A percentile compares a stretch with the other conserved stretches of the same genome.
These are phyloP conservation scores for Starmerella khaoyaiensis DNA, from an alignment of 805 yeast genomes.

Conservation along the genomic window DNA sequence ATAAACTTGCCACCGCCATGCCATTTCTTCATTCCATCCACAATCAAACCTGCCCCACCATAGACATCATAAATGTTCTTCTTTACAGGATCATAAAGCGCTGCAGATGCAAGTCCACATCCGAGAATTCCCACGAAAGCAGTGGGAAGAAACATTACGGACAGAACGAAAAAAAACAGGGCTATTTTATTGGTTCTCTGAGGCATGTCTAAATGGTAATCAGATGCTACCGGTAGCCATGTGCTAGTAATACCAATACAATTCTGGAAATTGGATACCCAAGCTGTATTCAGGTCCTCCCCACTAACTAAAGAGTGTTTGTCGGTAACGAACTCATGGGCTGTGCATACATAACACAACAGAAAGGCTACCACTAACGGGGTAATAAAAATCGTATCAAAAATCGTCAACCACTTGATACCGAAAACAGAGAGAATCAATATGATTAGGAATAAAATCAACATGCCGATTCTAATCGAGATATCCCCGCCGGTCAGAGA, in stretches of 20 bases:
- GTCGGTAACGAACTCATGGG: conserved; percentile 24
- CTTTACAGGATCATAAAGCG: conserved; percentile 37
- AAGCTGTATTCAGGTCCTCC: conserved; percentile 38
- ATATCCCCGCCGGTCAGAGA: conserved; percentile 52
- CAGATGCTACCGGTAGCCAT: conserved; percentile 81
- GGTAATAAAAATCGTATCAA: conserved; percentile 53
- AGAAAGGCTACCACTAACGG: conserved; percentile 59
- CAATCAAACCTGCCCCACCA: conserved; percentile 68
- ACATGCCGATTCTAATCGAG: conserved; percentile 61
- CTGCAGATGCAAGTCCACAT: conserved; percentile 53
- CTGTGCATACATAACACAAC: conserved; percentile 46
- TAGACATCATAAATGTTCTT: conserved; percentile 37
- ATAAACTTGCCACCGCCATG: conserved; percentile 65
- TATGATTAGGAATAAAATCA: conserved; percentile 52
- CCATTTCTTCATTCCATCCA: conserved; percentile 58
- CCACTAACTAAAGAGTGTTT: conserved; percentile 32
- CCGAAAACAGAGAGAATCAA: conserved; percentile 65
- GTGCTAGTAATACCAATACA: conserved; percentile 71
- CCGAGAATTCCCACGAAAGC: conserved; percentile 66
- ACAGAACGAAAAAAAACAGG: conserved; percentile 48
- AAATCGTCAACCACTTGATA: conserved; percentile 52
- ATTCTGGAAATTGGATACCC: conserved; percentile 59
- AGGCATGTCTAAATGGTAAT: conserved; percentile 71
- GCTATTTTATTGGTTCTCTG: conserved; percentile 47
- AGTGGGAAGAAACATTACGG: conserved; percentile 59